Base-by-base conservation (phyloP, 345 rosid species). In the Sonneratia caseolaris region DNA sequence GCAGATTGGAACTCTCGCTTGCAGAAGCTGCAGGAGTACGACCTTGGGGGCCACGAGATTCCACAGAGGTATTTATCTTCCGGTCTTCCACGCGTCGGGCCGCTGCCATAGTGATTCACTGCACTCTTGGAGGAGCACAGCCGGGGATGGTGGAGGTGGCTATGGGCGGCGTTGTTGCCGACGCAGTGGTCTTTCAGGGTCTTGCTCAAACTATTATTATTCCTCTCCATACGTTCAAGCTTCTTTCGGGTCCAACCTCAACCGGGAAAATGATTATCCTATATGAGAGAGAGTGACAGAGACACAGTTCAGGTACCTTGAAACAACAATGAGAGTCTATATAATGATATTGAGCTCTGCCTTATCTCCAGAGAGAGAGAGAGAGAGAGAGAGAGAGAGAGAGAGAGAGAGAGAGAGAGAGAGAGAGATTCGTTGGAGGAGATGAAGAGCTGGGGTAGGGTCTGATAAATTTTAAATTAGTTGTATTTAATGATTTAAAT, bases 21-120 rank as follows among this genome's bases (percentile, higher is more conserved):
- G 84, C 98, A 94, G 84, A 91, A 94, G 81, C 91, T 94, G 71
- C 98, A 94, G 24, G 91, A 79, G 81, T 94, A 94, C 57, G 96
- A 90, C 81, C 97, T 87, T 51, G 98, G 96, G 43, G 97, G 98
- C 98, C 98, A 94, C 64, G 96, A 86, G 80, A 90, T 82, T 69
- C 87, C 92, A 49, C 81, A 72, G 61, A 84, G 82, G 76, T 81
- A 86, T 66, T 89, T 88, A 72, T 68, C 53, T 5, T 86, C 92
- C 43, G 51, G 40, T 19, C 73, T 40, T 62, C 81, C 87, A 76
- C 53, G 72, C 69, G 81, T 79, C 71, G 77, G 81, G 61, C 76
- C 67, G 70, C 59, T 6, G 18, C 70, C 70, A 22, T 47, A n/a
- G 53, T 18, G 37, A 9, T 19, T 12, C 70, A 68, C 68, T 35